A percentile compares a stretch with the other conserved stretches of the same genome.
phyloP scores from a whole-genome alignment of 148 eudicot species.

The Vaccinium vitisidaea region DNA sequence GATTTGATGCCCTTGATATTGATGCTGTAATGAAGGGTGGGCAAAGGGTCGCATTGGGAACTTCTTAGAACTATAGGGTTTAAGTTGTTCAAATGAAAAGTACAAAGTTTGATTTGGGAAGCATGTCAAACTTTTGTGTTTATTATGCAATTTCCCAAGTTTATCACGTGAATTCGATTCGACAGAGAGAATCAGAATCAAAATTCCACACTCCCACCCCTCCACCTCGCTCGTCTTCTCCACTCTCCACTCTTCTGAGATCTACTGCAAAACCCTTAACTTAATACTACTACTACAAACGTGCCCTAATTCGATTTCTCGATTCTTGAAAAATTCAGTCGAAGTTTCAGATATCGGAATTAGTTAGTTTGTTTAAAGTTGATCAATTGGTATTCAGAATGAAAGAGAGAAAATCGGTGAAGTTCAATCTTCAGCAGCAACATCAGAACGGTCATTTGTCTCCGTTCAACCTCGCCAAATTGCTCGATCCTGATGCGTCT shows the following conservation, averaged over 20 bases:
- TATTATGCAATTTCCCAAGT: too few relatives aligned
- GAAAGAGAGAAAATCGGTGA: conserved; percentile 63
- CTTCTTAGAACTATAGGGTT: too few relatives aligned
- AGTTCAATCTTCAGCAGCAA: conserved; percentile 33
- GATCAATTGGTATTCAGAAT: conserved; percentile 17
- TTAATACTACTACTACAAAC: not conserved
- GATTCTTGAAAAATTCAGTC: not conserved
- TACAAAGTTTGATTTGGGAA: too few relatives aligned
- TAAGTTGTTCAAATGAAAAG: too few relatives aligned
- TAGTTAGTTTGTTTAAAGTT: not conserved
- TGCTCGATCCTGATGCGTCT: conserved; percentile 78
- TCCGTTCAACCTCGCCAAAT: conserved; percentile 62
- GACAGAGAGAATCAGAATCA: not conserved
- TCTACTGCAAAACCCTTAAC: not conserved
- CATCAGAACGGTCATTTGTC: conserved; percentile 62
- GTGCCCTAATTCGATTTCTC: not conserved
- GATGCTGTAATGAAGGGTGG: too few relatives aligned
- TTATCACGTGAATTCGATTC: not conserved
- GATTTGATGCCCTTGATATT: too few relatives aligned
- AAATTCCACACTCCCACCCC: not conserved
- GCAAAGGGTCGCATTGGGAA: too few relatives aligned
- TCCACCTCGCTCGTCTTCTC: not conserved
- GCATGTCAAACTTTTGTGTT: too few relatives aligned
- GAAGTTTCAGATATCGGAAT: not conserved
- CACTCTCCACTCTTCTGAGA: conserved; percentile 1